A percentile compares a stretch with the other conserved stretches of the same genome.
These are phyloP conservation scores for Populus nigra DNA, from an alignment of 345 rosid genomes.

Conservation along the genomic window DNA sequence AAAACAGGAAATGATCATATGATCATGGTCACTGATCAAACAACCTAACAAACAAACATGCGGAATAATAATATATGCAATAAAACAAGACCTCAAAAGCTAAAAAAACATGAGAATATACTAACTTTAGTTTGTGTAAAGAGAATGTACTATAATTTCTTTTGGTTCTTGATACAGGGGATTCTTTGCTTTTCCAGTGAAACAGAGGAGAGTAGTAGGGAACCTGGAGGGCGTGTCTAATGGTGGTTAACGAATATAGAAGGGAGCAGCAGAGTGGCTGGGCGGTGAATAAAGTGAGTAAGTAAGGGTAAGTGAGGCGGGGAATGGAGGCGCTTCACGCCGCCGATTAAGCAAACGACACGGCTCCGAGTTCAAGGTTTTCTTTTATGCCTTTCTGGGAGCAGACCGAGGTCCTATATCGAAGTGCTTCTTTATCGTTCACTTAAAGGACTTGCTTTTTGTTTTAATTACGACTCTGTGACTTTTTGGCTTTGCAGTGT, in stretches of 20 bases:
- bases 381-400: not conserved
- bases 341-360: constrained; percentile 11
- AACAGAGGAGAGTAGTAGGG: not conserved
- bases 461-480: not conserved
- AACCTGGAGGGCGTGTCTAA: not conserved
- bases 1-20: constrained; percentile 9
- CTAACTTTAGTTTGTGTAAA: not conserved
- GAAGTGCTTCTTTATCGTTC: not conserved
- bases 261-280: not conserved
- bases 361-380: constrained; percentile 8
- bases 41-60: not conserved
- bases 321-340: not conserved
- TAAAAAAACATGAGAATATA: not conserved
- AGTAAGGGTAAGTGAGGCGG: not conserved
- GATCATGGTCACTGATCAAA: not conserved
- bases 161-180: not conserved
- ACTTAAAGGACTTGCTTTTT: not conserved
- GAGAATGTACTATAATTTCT: constrained; percentile 8
- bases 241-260: not conserved
- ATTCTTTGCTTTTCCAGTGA: not conserved
- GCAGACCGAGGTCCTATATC: not conserved
- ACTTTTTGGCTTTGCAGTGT: not conserved
- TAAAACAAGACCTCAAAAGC: not conserved
- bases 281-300: not conserved
- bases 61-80: not conserved